Base-by-base conservation (phyloP, 371 early-diverging fungal genomes). In the Entomophthora muscae region DNA sequence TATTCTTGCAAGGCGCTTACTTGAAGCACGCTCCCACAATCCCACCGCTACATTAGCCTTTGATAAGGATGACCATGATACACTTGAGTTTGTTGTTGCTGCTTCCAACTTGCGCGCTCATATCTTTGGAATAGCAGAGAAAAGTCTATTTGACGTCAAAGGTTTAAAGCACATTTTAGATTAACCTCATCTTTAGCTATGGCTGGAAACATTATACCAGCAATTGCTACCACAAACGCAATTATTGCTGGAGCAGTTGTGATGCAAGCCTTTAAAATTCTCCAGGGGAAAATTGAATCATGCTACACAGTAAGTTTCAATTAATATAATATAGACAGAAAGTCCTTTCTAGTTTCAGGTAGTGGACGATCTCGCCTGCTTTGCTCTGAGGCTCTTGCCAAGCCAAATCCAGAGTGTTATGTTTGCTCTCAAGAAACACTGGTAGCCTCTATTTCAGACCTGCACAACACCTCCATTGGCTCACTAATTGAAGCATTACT, bases 151-250 rank as follows among this genome's bases (percentile, higher is more conserved):
- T 71, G 81, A 87, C 54, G 84, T 88, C 22, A 96, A 96, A 79
- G 85, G 90, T 88, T 73, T 28, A n/a, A n/a, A n/a, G n/a, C n/a
- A n/a, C n/a, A n/a, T n/a, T n/a, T n/a, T n/a, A n/a, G 61, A 23
- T 54, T 24, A 13, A 12, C 23, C 21, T 1, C 12, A 1, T 22
- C 69, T 30, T 51, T 29, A 32, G 52, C 65, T 52, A 61, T 63
- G 63, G 66, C 66, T 0, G 93, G 95, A 13, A 95, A 95, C 70
- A 99, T 99, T 64, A 99, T 99, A 58, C 99, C 99, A 0, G 98
- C 99, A n/a, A 96, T 99, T 66, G 99, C 99, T 24, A 99, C 99
- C 0, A 98, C 99, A 3, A 99, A 99, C 67, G 98, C 99, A 2
- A 89, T 99, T 33, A 84, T 99, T 66, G 93, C 98, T 24, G 99